phyloP scores from a whole-genome alignment of 345 rosid species.

The Noccaea caerulescens region DNA sequence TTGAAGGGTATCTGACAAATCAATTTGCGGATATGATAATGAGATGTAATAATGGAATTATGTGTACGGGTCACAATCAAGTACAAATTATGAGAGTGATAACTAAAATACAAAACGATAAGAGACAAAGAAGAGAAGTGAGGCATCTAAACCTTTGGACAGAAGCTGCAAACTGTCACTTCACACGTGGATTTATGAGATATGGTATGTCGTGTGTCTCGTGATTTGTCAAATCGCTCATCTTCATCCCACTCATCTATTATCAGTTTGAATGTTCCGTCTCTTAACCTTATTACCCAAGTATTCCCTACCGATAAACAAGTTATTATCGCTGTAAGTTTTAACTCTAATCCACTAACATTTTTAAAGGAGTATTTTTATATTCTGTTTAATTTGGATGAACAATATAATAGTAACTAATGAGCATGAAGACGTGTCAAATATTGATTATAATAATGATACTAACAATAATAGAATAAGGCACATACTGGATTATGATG shows the following conservation, averaged over 20 bases:
- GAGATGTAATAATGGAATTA: conserved; percentile 30
- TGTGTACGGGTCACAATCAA: conserved; percentile 39
- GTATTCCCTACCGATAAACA: not conserved
- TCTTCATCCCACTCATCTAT: conserved; percentile 28
- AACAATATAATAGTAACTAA: conserved; percentile 23
- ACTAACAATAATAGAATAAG: conserved; percentile 22
- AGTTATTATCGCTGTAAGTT: not conserved
- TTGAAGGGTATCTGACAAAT: conserved; percentile 8
- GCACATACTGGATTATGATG: conserved; percentile 41
- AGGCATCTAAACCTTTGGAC: conserved; percentile 38
- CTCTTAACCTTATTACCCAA: conserved; percentile 7
- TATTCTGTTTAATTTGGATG: conserved; percentile 8
- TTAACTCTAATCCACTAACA: conserved; percentile 34
- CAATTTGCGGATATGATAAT: conserved; percentile 24
- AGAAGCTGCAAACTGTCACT: conserved; percentile 42
- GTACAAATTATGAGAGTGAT: conserved; percentile 37
- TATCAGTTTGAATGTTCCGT: conserved; percentile 32
- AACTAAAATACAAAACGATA: conserved; percentile 25
- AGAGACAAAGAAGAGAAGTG: conserved; percentile 25
- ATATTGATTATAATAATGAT: conserved; percentile 15
- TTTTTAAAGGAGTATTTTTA: not conserved
- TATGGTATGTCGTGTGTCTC: conserved; percentile 42
- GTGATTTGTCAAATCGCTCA: conserved; percentile 44
- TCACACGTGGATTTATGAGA: conserved; percentile 47
- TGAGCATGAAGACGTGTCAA: conserved; percentile 41